A percentile compares a stretch with the other conserved stretches of the same genome.
phyloP scores from a whole-genome alignment of 2,329 filamentous ascomycete genomes.

The Coniochaeta ligniaria region DNA sequence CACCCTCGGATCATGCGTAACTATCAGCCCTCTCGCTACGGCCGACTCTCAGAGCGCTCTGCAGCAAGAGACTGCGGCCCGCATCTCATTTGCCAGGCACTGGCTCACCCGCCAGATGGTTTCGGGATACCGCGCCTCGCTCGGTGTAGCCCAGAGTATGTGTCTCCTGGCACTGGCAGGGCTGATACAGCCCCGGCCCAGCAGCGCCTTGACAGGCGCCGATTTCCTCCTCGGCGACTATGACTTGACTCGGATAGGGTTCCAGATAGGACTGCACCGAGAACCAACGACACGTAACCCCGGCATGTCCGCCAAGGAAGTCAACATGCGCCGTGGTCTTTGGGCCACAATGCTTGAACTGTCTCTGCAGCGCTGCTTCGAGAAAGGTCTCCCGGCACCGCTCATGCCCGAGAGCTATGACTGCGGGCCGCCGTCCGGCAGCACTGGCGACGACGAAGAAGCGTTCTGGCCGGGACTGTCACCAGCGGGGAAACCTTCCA shows the following conservation, averaged over 20 bases:
- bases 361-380: neutral
- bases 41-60: neutral
- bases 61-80: neutral
- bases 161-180: neutral
- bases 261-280: neutral
- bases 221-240: neutral
- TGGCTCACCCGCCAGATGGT: neutral
- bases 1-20: neutral
- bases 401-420: neutral
- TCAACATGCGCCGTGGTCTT: neutral
- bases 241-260: neutral
- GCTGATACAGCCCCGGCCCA: neutral
- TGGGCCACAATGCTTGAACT: neutral
- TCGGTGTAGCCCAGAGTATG: neutral
- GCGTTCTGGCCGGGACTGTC: slow-evolving; percentile 1
- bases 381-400: neutral
- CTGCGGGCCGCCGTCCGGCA: neutral
- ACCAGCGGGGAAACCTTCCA: slow-evolving; percentile 4
- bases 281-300: neutral
- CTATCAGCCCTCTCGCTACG: neutral
- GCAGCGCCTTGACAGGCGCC: no score
- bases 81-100: neutral
- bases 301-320: neutral
- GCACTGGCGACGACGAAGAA: neutral
- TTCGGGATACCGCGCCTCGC: neutral